A percentile compares a stretch with the other conserved stretches of the same genome.
phyloP scores from a whole-genome alignment of 2,329 filamentous ascomycete species.

The Fusarium beomiforme region DNA sequence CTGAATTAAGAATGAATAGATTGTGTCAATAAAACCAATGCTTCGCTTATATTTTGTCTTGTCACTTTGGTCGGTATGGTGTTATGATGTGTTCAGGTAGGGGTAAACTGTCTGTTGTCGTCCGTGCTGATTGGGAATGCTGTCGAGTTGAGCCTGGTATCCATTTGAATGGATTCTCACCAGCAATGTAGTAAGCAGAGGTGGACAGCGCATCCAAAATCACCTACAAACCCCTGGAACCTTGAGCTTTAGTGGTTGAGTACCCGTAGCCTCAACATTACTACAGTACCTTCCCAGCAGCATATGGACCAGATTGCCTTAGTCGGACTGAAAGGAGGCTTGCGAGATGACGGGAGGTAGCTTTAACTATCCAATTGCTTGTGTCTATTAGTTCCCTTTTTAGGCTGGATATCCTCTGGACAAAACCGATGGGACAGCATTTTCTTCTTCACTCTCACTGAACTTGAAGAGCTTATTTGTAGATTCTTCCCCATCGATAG shows the following conservation, averaged over 20 bases:
- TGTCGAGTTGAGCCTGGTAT: constrained; percentile 9
- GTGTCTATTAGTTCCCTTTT: not conserved
- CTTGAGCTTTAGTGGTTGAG: not conserved
- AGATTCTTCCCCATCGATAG: not conserved
- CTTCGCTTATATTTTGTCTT: constrained; percentile 8
- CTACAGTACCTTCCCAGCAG: not conserved
- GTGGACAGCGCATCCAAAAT: not conserved
- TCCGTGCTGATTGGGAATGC: not conserved
- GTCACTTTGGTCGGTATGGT: not conserved
- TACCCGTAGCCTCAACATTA: not conserved
- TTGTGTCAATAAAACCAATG: not conserved
- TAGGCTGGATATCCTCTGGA: not conserved
- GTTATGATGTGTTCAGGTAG: constrained; percentile 9
- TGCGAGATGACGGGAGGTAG: not conserved
- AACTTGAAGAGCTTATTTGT: not conserved
- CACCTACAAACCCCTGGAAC: constrained; percentile 8
- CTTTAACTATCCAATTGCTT: not conserved
- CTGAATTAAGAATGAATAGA: not conserved
- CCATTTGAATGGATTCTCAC: not conserved
- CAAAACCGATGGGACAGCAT: not conserved
- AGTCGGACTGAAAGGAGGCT: not conserved
- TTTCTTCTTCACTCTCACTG: not conserved
- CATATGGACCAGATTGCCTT: not conserved
- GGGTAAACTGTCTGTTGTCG: constrained; percentile 8
- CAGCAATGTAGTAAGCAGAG: not conserved